Evolutionary conservation across 352 stramenopile species (phyloP), one percentile per base, ranked within the genome.

Genomic region (Phytophthora pinifolia): DNA sequence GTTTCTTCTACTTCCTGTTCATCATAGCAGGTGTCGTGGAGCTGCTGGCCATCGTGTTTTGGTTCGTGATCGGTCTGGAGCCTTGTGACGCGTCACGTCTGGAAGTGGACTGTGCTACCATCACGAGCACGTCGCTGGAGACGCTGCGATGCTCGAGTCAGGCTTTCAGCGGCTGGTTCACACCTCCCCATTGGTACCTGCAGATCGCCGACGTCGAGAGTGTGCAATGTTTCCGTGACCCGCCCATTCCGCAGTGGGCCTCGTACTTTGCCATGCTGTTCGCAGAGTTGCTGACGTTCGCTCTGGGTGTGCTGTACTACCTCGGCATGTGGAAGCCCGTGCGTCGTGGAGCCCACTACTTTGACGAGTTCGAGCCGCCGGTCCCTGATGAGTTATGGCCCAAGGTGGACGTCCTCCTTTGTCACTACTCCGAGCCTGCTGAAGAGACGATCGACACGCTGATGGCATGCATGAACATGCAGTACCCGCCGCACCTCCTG

Each of bases 301-400:
- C 80, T 27, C 54, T 94, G 7, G 77, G 82, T 20, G 55, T 87
- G 17, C 70, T 94, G 35, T 94, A 94, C 70, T 94, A 94, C 70
- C 56, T 94, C 17, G 84, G 84, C 12, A 94, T 94, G 84, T 92
- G 84, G 84, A 94, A 92, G 47, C 84, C 84, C 6, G 78, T 94
- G 49, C 84, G 82, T 67, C 84, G 84, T 65, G 84, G 84, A 5
- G 81, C 84, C 3, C 84, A 94, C 56, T 94, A 94, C 76, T 88
- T 94, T 34, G 80, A 91, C 45, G 84, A 94, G 59, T 94, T 94
- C 32, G 79, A 94, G 55, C 84, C 84, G 7, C 65, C 70, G 6
- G 78, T 94, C 6, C 84, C 84, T 0, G 82, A 92, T 58, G 81
- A 92, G 55, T 50, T 91, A 9, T 94, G 84, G 84, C 82, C 84